Evolutionary conservation across 345 rosid species (phyloP).

Genomic region (Bruguiera sexangula): DNA sequence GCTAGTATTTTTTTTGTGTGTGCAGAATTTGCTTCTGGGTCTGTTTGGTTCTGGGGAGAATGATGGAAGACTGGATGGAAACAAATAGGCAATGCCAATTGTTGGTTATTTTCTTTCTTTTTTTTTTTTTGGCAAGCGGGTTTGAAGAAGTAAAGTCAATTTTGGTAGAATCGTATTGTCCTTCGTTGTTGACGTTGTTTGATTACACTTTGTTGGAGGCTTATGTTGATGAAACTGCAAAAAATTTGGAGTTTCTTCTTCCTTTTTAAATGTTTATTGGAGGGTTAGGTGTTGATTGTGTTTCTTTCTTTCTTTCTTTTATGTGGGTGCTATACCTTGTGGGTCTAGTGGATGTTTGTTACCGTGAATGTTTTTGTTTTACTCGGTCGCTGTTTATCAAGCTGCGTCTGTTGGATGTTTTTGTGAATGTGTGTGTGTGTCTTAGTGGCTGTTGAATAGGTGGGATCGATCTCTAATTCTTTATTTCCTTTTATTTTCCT

Average conservation of each 20-base stretch:
- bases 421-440: too few species aligned
- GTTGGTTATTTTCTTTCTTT: background rate
- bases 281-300: background rate
- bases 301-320: background rate
- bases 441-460: too few species aligned
- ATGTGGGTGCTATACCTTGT: background rate
- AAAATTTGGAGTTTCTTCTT: background rate
- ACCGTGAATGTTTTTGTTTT: background rate
- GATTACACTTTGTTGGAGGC: background rate
- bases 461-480: too few species aligned
- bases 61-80: background rate
- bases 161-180: too few species aligned
- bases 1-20: background rate
- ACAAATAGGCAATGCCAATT: background rate
- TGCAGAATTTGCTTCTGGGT: background rate
- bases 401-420: too few species aligned
- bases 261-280: background rate
- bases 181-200: background rate
- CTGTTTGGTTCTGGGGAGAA: slow-evolving; percentile 11
- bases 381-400: too few species aligned
- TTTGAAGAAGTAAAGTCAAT: background rate
- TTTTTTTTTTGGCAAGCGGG: background rate
- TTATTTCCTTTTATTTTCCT: too few species aligned
- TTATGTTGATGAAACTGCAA: background rate
- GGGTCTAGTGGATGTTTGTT: background rate